Conservation (phyloP, 768 basidiomycete species). For the Suillus subluteus region DNA sequence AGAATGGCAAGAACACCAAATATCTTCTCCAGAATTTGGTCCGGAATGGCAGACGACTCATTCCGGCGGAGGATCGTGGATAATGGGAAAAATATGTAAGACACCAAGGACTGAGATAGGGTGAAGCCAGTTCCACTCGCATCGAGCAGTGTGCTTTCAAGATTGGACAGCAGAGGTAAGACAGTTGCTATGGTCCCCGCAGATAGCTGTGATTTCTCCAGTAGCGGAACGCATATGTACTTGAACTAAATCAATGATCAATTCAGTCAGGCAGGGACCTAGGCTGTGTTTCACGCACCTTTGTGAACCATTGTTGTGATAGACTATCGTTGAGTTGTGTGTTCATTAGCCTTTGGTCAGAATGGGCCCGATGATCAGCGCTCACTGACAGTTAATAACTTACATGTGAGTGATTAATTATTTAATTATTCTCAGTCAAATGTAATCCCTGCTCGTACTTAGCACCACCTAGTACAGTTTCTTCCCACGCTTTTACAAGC, state of each 20-base stretch:
- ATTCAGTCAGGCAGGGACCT: slow-evolving; percentile 3
- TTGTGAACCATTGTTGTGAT: slow-evolving; percentile 40
- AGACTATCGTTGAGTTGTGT: slow-evolving; percentile 22
- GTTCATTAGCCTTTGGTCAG: not conserved
- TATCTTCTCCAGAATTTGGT: slow-evolving; percentile 78
- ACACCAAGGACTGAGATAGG: slow-evolving; percentile 64
- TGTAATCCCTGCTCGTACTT: too few species aligned
- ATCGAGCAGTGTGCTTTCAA: slow-evolving; percentile 51
- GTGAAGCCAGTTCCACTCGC: slow-evolving; percentile 39
- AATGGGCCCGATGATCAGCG: too few species aligned
- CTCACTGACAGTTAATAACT: too few species aligned
- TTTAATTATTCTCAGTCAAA: too few species aligned
- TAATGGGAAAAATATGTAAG: slow-evolving; percentile 87
- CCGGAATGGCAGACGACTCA: slow-evolving; percentile 66
- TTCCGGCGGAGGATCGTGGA: slow-evolving; percentile 85
- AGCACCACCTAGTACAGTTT: too few species aligned
- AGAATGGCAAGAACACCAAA: slow-evolving; percentile 61
- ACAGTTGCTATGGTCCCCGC: slow-evolving; percentile 52
- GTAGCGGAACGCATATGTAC: slow-evolving; percentile 77
- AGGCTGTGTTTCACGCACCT: slow-evolving; percentile 31
- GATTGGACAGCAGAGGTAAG: slow-evolving; percentile 55
- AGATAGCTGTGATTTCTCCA: slow-evolving; percentile 68
- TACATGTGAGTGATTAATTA: too few species aligned
- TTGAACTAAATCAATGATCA: slow-evolving; percentile 50
- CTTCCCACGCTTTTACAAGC: too few species aligned